Percentiles rank a stretch among this genome's conserved stretches.
Conservation (phyloP, 257 asterid species). For the Leptodermis oblonga region DNA sequence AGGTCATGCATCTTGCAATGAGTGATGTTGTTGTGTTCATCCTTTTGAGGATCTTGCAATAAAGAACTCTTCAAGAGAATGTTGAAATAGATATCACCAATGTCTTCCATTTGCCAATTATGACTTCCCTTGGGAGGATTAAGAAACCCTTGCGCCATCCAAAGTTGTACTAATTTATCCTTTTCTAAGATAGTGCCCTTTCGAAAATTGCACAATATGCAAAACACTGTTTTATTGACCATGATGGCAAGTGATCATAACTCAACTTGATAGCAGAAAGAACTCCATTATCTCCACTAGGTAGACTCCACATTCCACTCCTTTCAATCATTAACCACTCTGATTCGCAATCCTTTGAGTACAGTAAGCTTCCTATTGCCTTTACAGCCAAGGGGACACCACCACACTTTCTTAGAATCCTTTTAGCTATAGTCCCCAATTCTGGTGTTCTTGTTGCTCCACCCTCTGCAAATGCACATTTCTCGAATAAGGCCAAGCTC, state of each 20-base stretch:
- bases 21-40: constrained; percentile 3
- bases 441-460: constrained; percentile 4
- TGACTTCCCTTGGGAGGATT: no score
- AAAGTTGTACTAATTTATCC: no score
- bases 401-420: constrained; percentile 21
- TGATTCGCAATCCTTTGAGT: no score
- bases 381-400: constrained; percentile 35
- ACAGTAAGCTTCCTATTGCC: constrained; percentile 21
- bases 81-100: no score
- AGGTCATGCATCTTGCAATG: constrained; percentile 30
- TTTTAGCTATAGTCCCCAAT: constrained; percentile 12
- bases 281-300: no score
- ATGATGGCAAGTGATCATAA: constrained; percentile 22
- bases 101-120: no score
- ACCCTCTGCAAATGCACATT: constrained; percentile 15
- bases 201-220: constrained; percentile 21
- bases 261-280: no score
- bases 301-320: no score
- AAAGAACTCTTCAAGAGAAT: constrained; percentile 19
- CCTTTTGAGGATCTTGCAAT: constrained; percentile 17
- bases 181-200: constrained; percentile 19
- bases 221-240: constrained; percentile 23
- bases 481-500: constrained; percentile 24
- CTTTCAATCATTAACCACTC: no score
- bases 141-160: no score